Percentiles rank a stretch among this genome's conserved stretches.
Evolutionary conservation across 176 grass and related monocot genomes (phyloP).

Genomic region (Oryza punctata): DNA sequence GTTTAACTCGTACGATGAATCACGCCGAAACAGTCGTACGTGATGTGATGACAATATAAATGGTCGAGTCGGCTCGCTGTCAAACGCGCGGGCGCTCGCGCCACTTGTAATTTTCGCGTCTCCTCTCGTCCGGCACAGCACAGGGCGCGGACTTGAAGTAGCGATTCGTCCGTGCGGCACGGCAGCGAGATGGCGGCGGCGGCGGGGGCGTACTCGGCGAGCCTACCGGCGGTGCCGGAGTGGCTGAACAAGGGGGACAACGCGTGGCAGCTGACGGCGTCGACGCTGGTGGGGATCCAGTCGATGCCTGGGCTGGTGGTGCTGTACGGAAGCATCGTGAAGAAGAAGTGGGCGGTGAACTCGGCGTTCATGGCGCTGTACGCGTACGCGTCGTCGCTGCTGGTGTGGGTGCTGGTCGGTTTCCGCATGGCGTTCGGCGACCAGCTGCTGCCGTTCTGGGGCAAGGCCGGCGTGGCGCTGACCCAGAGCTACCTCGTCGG

Average conservation of each 20-base stretch:
- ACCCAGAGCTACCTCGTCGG: conserved; percentile 52
- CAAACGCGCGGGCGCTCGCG: not conserved
- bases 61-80: not conserved
- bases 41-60: not conserved
- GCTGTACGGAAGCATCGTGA: conserved; percentile 84
- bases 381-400: conserved; percentile 71
- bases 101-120: not conserved
- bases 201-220: conserved; percentile 42
- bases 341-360: conserved; percentile 91
- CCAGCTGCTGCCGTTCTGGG: conserved; percentile 71
- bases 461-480: conserved; percentile 67
- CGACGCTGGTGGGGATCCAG: conserved; percentile 82
- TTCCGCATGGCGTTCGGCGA: conserved; percentile 84
- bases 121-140: conserved; percentile 5
- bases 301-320: conserved; percentile 72
- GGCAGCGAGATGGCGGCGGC: conserved; percentile 33
- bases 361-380: conserved; percentile 87
- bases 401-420: conserved; percentile 69
- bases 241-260: conserved; percentile 98
- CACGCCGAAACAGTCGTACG: not conserved
- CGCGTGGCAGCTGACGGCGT: conserved; percentile 80
- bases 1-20: not conserved
- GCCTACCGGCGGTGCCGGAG: conserved; percentile 53
- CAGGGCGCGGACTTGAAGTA: not conserved
- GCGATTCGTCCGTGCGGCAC: not conserved